Conservation (phyloP, 129 eudicot genomes). For the Escallonia herrerae region DNA sequence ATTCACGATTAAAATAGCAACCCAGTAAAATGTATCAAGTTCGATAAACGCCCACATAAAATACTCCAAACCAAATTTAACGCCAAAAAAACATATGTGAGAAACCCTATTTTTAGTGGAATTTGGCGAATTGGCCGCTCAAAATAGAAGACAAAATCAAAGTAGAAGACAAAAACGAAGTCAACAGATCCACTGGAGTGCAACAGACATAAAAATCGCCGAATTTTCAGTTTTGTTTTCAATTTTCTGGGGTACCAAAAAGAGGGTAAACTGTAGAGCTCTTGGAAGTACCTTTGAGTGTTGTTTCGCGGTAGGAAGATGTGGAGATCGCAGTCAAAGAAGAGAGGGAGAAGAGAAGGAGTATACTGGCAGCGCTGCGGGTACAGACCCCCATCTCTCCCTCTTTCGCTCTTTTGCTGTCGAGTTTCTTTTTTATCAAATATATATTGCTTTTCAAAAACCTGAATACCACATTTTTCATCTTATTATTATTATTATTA, state of each 20-base stretch:
- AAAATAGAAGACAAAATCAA: no score
- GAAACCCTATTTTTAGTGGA: background rate
- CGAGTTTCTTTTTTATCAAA: no score
- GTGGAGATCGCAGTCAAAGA: background rate
- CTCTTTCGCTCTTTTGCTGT: background rate
- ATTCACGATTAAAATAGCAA: no score
- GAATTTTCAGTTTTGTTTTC: no score
- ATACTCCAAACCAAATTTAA: background rate
- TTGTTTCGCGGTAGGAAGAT: background rate
- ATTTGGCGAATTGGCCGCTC: background rate
- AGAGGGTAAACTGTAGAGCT: background rate
- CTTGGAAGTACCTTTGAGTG: conserved; percentile 1
- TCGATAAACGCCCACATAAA: background rate
- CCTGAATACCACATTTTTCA: no score
- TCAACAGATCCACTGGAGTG: background rate
- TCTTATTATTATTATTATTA: no score
- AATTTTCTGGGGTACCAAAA: background rate
- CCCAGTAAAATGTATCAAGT: no score
- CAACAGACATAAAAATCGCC: no score
- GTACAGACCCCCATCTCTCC: conserved; percentile 1
- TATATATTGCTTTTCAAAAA: no score
- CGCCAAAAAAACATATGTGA: background rate
- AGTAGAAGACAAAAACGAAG: background rate
- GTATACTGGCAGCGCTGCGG: background rate
- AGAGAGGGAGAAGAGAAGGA: background rate